Percentiles rank a stretch among this genome's conserved stretches.
Evolutionary conservation across 441 rosid species (phyloP).

Genomic region (Pelargonium myrrhifolium): DNA sequence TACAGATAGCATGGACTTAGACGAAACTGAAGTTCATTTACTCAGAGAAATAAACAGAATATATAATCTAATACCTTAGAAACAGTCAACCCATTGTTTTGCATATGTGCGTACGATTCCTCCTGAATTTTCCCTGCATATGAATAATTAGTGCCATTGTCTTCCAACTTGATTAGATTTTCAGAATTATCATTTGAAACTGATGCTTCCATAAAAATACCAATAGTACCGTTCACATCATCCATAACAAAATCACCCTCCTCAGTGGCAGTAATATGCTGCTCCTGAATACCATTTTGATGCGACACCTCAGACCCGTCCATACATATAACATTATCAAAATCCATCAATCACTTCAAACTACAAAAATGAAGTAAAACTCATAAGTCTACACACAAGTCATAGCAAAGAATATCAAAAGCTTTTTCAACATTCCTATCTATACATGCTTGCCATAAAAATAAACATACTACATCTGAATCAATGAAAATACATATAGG

Average conservation of each 20-base stretch:
- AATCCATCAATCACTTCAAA: constrained; percentile 57
- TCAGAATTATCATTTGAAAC: constrained; percentile 30
- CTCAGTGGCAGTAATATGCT: constrained; percentile 21
- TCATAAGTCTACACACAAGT: neutral
- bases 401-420: neutral
- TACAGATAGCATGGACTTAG: constrained; percentile 13
- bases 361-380: constrained; percentile 11
- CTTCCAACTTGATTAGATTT: constrained; percentile 29
- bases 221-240: constrained; percentile 29
- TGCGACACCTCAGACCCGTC: constrained; percentile 43
- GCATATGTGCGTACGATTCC: constrained; percentile 21
- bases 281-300: constrained; percentile 42
- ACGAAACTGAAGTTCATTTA: constrained; percentile 9
- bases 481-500: too few relatives aligned
- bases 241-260: constrained; percentile 26
- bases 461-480: too few relatives aligned
- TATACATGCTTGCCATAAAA: too few relatives aligned
- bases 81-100: constrained; percentile 30
- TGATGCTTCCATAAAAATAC: constrained; percentile 21
- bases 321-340: constrained; percentile 26
- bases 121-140: constrained; percentile 24
- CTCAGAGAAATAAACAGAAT: constrained; percentile 9
- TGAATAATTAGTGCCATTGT: constrained; percentile 17
- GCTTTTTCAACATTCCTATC: too few relatives aligned
- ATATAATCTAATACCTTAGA: constrained; percentile 25